Percentiles rank a stretch among this genome's conserved stretches.
Conservation (phyloP, 768 basidiomycete species). For the Crucibulum laeve region DNA sequence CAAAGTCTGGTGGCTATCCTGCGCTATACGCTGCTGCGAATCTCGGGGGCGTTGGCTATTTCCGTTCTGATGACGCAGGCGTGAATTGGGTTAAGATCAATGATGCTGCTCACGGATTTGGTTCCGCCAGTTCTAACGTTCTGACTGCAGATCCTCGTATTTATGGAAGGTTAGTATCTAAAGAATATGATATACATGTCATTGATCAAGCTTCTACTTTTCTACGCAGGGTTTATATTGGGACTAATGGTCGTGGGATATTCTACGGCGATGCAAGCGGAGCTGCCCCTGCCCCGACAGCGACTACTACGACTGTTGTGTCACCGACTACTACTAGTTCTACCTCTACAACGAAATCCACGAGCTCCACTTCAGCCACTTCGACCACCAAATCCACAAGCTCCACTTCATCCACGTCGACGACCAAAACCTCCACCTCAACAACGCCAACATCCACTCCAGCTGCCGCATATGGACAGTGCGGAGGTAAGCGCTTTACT, state of each 20-base stretch:
- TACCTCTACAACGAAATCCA: slow-evolving; percentile 6
- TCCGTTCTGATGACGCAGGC: slow-evolving; percentile 53
- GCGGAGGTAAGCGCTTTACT: slow-evolving; percentile 28
- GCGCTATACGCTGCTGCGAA: slow-evolving; percentile 53
- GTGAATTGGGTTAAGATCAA: slow-evolving; percentile 57
- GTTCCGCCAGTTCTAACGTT: slow-evolving; percentile 39
- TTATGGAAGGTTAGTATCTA: slow-evolving; percentile 45
- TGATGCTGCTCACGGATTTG: slow-evolving; percentile 55
- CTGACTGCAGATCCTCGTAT: slow-evolving; percentile 49
- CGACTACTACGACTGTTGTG: slow-evolving; percentile 17
- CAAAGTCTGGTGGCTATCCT: slow-evolving; percentile 42
- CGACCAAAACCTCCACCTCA: slow-evolving; percentile 18
- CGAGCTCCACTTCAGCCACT: background rate
- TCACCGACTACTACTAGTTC: slow-evolving; percentile 9
- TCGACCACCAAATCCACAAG: slow-evolving; percentile 16
- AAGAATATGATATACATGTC: background rate
- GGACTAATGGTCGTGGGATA: slow-evolving; percentile 57
- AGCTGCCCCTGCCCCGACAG: slow-evolving; percentile 19
- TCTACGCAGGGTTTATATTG: slow-evolving; percentile 48
- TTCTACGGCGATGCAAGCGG: slow-evolving; percentile 44
- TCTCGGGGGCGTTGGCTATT: slow-evolving; percentile 46
- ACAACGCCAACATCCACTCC: slow-evolving; percentile 22
- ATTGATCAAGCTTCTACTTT: background rate
- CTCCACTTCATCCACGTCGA: slow-evolving; percentile 13
- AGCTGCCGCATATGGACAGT: slow-evolving; percentile 34